Evolutionary conservation across 1,139 yeast species (phyloP).

Genomic region (Candida tropicalis): DNA sequence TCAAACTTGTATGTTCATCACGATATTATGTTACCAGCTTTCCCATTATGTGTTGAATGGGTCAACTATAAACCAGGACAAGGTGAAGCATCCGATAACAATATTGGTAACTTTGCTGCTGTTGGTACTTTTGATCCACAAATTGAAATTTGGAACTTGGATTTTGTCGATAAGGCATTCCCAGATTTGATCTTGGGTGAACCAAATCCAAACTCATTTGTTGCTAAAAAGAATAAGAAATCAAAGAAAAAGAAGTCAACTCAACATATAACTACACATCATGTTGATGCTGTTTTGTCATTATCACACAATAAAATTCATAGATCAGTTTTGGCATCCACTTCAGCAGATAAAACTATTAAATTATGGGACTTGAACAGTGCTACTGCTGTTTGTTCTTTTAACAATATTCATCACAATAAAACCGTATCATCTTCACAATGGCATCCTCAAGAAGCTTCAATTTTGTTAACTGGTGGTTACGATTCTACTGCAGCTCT

Average conservation of each 20-base stretch:
- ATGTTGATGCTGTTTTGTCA: conserved; percentile 91
- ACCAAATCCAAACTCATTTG: conserved; percentile 52
- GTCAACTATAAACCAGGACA: conserved; percentile 67
- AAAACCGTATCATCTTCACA: conserved; percentile 85
- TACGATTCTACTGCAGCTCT: conserved; percentile 82
- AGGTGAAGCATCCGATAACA: conserved; percentile 27
- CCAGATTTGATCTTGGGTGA: conserved; percentile 94
- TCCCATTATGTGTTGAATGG: conserved; percentile 98
- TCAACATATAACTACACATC: conserved; percentile 72
- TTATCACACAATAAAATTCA: conserved; percentile 80
- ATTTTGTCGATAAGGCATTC: conserved; percentile 88
- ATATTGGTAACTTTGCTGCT: conserved; percentile 89
- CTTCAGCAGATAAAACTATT: conserved; percentile 93
- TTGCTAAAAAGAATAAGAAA: conserved; percentile 44
- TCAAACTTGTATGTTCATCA: conserved; percentile 89
- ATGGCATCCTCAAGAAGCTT: conserved; percentile 82
- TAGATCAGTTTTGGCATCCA: conserved; percentile 86
- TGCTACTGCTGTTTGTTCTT: conserved; percentile 74
- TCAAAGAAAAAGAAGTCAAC: conserved; percentile 53
- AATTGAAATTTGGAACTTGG: conserved; percentile 96
- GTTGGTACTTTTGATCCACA: conserved; percentile 97
- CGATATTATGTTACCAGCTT: conserved; percentile 94
- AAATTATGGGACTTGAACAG: conserved; percentile 90
- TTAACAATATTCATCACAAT: conserved; percentile 57
- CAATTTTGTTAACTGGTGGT: conserved; percentile 87